Percentiles rank a stretch among this genome's conserved stretches.
Evolutionary conservation across 2,329 filamentous ascomycete genomes (phyloP).

Genomic region (Aotearoamyces nothofagi): DNA sequence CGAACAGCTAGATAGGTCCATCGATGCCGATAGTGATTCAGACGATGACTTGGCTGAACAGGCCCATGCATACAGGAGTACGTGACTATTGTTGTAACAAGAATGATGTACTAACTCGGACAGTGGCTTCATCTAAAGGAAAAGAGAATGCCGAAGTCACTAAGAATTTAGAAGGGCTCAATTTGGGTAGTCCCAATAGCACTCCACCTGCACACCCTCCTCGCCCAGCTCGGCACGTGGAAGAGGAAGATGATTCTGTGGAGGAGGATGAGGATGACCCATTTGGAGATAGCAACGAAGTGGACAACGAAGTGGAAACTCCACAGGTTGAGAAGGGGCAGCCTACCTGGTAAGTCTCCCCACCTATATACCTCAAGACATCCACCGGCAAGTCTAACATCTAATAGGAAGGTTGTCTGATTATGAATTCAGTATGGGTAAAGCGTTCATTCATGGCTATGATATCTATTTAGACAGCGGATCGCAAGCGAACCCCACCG

Average conservation of each 20-base stretch:
- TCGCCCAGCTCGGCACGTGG: conserved; percentile 13
- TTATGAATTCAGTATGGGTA: background rate
- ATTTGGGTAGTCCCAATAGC: background rate
- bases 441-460: too few species aligned
- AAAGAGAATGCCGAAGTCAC: conserved; percentile 8
- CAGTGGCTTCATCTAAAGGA: conserved; percentile 12
- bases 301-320: too few species aligned
- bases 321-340: conserved; percentile 12
- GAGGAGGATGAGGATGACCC: conserved; percentile 21
- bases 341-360: conserved; percentile 9
- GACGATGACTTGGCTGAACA: conserved; percentile 54
- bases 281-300: conserved; percentile 21
- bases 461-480: too few species aligned
- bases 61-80: conserved; percentile 48
- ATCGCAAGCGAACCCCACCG: too few species aligned
- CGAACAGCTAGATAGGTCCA: conserved; percentile 80
- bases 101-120: conserved; percentile 4
- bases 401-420: conserved; percentile 1
- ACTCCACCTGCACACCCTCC: conserved; percentile 11
- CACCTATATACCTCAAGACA: background rate
- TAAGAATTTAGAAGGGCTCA: background rate
- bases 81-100: conserved; percentile 9
- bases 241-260: conserved; percentile 12
- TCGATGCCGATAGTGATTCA: conserved; percentile 60
- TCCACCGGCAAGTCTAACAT: background rate